Percentiles rank a stretch among this genome's conserved stretches.
phyloP scores from a whole-genome alignment of 106 monocot species.

The Hemerocallis citrina region DNA sequence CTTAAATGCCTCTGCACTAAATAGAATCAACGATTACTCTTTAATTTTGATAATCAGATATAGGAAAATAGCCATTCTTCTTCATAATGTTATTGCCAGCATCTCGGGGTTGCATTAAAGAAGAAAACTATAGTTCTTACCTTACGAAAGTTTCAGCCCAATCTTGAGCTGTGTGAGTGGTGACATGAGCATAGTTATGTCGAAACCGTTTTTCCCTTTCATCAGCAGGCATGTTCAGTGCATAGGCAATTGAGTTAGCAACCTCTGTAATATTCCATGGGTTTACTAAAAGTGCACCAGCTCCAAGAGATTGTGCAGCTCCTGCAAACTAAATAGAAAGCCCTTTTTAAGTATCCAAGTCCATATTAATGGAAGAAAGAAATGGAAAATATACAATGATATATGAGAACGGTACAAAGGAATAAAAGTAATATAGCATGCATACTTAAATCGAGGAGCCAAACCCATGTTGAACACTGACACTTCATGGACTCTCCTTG shows the following conservation, averaged over 20 bases:
- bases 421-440: no score
- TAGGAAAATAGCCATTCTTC: no score
- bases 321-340: slow-evolving; percentile 69
- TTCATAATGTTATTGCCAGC: no score
- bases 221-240: slow-evolving; percentile 78
- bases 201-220: slow-evolving; percentile 92
- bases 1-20: no score
- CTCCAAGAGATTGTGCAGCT: slow-evolving; percentile 68
- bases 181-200: slow-evolving; percentile 98
- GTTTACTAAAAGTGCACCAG: slow-evolving; percentile 60
- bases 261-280: slow-evolving; percentile 89
- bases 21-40: no score
- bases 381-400: not conserved
- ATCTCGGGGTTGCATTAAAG: no score
- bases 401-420: not conserved
- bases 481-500: no score
- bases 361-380: not conserved
- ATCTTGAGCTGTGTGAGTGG: slow-evolving; percentile 94
- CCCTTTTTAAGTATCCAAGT: not conserved
- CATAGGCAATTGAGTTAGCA: slow-evolving; percentile 59
- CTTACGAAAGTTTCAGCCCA: slow-evolving; percentile 99
- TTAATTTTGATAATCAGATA: no score
- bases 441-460: no score
- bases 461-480: no score
- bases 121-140: slow-evolving; percentile 17